Evolutionary conservation across 2,329 filamentous ascomycete species (phyloP).

Genomic region (Exophiala lecanii-corni): DNA sequence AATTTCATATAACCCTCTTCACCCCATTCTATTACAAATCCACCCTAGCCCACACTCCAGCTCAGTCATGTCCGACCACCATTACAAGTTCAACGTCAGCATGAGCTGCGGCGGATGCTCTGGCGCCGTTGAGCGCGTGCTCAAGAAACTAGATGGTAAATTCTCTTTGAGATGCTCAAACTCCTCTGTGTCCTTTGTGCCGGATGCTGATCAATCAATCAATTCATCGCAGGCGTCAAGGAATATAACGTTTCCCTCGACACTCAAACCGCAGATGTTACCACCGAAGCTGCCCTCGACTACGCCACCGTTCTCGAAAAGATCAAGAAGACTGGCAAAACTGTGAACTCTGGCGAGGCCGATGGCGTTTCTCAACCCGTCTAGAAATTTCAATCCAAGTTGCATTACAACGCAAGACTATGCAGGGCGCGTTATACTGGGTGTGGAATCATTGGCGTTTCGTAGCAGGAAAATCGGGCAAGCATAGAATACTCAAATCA

Average conservation of each 20-base stretch:
- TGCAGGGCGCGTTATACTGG: too few relatives aligned
- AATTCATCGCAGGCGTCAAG: conserved; percentile 63
- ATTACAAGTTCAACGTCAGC: conserved; percentile 88
- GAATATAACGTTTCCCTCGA: conserved; percentile 84
- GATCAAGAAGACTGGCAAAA: conserved; percentile 95
- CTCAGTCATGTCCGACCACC: conserved; percentile 68
- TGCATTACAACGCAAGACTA: too few relatives aligned
- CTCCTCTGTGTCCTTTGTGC: too few relatives aligned
- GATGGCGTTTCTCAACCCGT: conserved; percentile 39
- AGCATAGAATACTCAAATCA: too few relatives aligned
- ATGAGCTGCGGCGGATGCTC: conserved; percentile 98
- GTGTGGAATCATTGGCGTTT: too few relatives aligned
- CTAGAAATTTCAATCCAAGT: conserved; percentile 4
- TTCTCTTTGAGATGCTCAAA: too few relatives aligned
- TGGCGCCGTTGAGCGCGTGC: conserved; percentile 82
- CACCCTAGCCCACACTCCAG: conserved; percentile 12
- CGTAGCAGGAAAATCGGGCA: too few relatives aligned
- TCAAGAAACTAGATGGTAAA: conserved; percentile 86
- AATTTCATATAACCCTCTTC: too few relatives aligned
- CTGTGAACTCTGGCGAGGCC: conserved; percentile 62
- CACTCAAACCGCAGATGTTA: conserved; percentile 73
- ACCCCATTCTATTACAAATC: background rate
- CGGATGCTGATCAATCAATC: too few relatives aligned
- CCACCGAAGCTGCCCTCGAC: conserved; percentile 62
- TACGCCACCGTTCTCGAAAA: conserved; percentile 80